Base-by-base conservation (phyloP, 306 rosid genomes). In the Quillaja saponaria region DNA sequence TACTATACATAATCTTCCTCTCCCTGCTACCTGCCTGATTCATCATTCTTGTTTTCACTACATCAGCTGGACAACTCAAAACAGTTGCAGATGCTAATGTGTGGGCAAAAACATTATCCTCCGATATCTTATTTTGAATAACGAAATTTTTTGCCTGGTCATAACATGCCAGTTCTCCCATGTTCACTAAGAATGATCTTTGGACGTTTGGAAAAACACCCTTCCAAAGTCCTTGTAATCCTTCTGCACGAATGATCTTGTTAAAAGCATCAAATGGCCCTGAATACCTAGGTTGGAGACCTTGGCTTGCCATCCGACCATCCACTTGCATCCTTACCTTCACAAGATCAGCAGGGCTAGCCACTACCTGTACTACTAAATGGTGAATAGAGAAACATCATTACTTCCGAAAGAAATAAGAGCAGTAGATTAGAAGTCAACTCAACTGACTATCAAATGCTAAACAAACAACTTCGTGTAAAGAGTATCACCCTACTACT, bases 321-420 rank as follows among this genome's bases (percentile, higher is more conserved):
- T 88, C 96, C 2, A 92, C 90, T 81, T 88, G 96, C 95, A 92
- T 82, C 77, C 98, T 82, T 76, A 92, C 96, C 82, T 92, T 92
- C 45, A 84, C 85, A 76, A 92, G 98, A 84, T 88, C 95, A 21
- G 95, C 92, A 15, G 96, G 98, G 78, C 96, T 92, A 48, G 95
- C 96, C 71, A 92, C 83, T 64, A 88, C 44, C 96, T 88, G 87
- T 50, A 67, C 63, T 48, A 61, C 84, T 61, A 66, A 74, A 60
- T 57, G 10, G 73, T 55, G 70, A 72, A 79, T 56, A 71, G 37
- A 40, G 66, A 67, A 35, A 49, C 42, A 33, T 3, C 50, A 55
- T 63, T 53, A 59, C 33, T 68, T 77, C 66, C 17, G 60, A 63
- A 52, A 34, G 25, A 52, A 57, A 45, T 16, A 31, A 44, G 37